phyloP scores from a whole-genome alignment of 306 rosid species.

The Prunus persica region Prunus_persica_NCBIv2 NC_034014.1:27468001-27468500 shows the following conservation, averaged over 20 bases:
- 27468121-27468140: slow-evolving; percentile 60
- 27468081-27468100: slow-evolving; percentile 15
- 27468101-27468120: neutral
- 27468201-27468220: slow-evolving; percentile 95
- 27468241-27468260: neutral
- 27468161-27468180: slow-evolving; percentile 75
- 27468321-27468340: neutral
- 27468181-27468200: slow-evolving; percentile 89
- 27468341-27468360: neutral
- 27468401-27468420: slow-evolving; percentile 8
- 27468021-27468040: slow-evolving; percentile 12
- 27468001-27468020: neutral
- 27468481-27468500: slow-evolving; percentile 73
- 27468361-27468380: neutral
- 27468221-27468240: slow-evolving; percentile 25
- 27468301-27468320: neutral
- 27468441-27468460: slow-evolving; percentile 99
- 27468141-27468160: slow-evolving; percentile 96
- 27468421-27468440: slow-evolving; percentile 37
- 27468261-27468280: neutral
- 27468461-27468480: slow-evolving; percentile 70
- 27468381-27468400: neutral
- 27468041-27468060: neutral
- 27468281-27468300: neutral
- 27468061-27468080: slow-evolving; percentile 3